Percentiles rank a stretch among this genome's conserved stretches.
phyloP scores from a whole-genome alignment of 331 rosid species.

The Saraca asoca region DNA sequence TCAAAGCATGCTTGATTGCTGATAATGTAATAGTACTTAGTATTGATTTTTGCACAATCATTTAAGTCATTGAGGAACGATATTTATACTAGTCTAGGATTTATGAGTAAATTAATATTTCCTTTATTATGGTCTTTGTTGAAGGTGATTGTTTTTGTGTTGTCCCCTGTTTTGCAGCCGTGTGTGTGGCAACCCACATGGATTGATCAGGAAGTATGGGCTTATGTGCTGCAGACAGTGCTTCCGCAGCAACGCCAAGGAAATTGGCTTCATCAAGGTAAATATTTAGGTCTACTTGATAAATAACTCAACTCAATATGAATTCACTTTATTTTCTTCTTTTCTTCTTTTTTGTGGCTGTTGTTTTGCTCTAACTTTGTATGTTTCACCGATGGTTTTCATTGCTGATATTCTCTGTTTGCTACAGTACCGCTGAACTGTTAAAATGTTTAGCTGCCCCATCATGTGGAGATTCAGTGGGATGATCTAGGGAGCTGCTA shows the following conservation, averaged over 20 bases:
- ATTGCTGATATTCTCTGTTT: neutral
- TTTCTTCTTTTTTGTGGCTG: neutral
- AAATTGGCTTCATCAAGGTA: constrained; percentile 91
- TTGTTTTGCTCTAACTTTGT: neutral
- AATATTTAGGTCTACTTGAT: neutral
- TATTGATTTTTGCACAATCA: no score
- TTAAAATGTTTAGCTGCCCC: neutral
- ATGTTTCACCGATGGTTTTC: neutral
- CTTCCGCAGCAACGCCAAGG: constrained; percentile 95
- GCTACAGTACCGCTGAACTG: constrained; percentile 76
- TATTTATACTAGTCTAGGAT: no score
- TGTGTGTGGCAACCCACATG: constrained; percentile 91
- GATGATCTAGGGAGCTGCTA: neutral
- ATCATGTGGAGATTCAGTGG: constrained; percentile 4
- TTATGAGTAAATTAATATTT: no score
- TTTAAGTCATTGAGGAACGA: no score
- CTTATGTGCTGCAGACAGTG: constrained; percentile 97
- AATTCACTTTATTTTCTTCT: neutral
- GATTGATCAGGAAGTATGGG: constrained; percentile 83
- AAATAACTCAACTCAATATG: neutral
- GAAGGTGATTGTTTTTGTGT: neutral
- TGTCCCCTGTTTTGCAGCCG: constrained; percentile 49
- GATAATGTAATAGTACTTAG: no score
- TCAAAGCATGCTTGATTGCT: no score
- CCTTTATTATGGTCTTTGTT: neutral